These are phyloP conservation scores for Trypanosoma avium DNA, from an alignment of 208 protist genomes.

Conservation along the genomic window DNA sequence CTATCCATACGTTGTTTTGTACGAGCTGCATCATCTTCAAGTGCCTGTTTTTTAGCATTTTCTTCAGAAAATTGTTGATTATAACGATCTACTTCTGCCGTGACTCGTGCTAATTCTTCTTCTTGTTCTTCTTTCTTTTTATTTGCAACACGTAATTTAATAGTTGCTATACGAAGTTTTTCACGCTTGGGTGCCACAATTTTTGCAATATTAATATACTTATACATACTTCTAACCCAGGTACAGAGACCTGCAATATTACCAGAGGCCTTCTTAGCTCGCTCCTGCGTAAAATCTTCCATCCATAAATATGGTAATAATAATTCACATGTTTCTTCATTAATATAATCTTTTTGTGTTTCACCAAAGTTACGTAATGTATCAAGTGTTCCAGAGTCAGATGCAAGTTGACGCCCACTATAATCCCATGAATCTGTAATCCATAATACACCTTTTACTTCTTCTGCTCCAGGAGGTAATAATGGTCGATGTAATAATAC, in stretches of 20 bases:
- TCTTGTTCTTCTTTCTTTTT: constrained; percentile 97
- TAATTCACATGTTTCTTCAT: constrained; percentile 98
- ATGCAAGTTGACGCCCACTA: constrained; percentile 79
- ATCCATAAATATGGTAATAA: constrained; percentile 96
- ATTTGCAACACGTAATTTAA: constrained; percentile 90
- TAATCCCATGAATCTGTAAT: constrained; percentile 92
- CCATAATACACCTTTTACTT: constrained; percentile 86
- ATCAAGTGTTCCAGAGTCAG: constrained; percentile 74
- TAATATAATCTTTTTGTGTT: constrained; percentile 96
- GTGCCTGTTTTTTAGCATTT: constrained; percentile 95
- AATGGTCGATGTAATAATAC: constrained; percentile 90
- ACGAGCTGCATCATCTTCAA: constrained; percentile 95
- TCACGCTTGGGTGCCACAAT: constrained; percentile 97
- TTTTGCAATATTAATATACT: constrained; percentile 97
- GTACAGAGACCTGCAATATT: constrained; percentile 94
- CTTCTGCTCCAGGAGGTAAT: constrained; percentile 67
- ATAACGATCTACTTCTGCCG: constrained; percentile 92
- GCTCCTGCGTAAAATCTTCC: constrained; percentile 94
- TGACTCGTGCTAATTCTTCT: constrained; percentile 92
- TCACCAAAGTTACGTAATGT: constrained; percentile 80
- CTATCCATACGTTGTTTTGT: constrained; percentile 97
- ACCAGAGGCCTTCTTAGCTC: constrained; percentile 90
- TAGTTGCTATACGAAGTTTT: constrained; percentile 85
- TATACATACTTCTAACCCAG: constrained; percentile 96
- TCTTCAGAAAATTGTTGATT: constrained; percentile 92